Base-by-base conservation (phyloP, 306 rosid species). In the Calophaca sinica region DNA sequence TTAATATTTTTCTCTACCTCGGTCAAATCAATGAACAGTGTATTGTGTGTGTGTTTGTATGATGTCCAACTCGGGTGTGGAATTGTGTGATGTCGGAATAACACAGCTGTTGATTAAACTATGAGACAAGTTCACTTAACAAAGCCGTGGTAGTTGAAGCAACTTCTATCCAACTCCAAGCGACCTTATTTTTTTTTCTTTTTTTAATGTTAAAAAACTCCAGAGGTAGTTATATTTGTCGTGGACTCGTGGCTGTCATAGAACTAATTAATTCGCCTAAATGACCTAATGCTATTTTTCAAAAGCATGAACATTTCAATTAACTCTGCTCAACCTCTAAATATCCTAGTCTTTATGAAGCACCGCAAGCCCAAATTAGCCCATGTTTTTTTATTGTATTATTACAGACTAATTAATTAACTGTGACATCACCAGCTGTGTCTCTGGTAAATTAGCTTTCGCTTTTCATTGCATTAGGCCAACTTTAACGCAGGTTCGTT, bases 131-230 rank as follows among this genome's bases (percentile, higher is more conserved):
- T 70, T 78, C 55, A 38, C 77, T 39, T 61, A 50, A 28, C 12
- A 75, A 75, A 62, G 29, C 49, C 51, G 1, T 31, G 48, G 67
- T 66, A 73, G 80, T 61, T 68, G 35, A 66, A 73, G 68, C 74
- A 77, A 54, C 77, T 66, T 67, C 69, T 63, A 35, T 53, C 73
- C 52, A 72, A 72, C 57, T 65, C 69, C 55, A 72, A 78, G 46
- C 39, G 14, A 45, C 60, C 70, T 7, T 53, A 10, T 26, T 68
- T n/a, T n/a, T 14, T 15, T 65, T 65, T 44, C 26, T 65, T 8
- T 61, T 36, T 61, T 35, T 33, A 33, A 33, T 33, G 36, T 33
- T 33, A 33, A 3, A 3, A 32, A 33, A 33, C 36, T 33, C 36
- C 4, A 4, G 36, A 33, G 36, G 36, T 20, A 20, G 26, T 20